Evolutionary conservation across 1,284 basidiomycete species (phyloP).

Genomic region (Ceratobasidium sp.): DNA sequence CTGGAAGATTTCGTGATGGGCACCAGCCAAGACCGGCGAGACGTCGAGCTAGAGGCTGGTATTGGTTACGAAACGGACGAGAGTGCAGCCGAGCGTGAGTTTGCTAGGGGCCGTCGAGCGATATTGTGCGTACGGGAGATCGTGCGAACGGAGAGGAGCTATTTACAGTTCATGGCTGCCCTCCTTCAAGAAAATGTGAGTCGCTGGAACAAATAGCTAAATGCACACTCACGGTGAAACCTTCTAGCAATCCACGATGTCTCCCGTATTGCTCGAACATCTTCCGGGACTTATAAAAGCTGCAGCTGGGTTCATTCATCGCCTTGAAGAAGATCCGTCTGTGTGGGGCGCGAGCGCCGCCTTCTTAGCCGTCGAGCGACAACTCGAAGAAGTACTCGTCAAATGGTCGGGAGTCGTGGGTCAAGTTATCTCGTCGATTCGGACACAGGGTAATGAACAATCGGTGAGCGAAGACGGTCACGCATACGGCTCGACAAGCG

Average conservation of each 20-base stretch:
- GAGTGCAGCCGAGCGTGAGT: constrained; percentile 57
- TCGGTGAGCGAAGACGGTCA: constrained; percentile 36
- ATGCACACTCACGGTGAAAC: constrained; percentile 51
- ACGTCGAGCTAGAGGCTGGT: constrained; percentile 52
- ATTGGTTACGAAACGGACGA: constrained; percentile 49
- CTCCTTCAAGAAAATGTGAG: constrained; percentile 62
- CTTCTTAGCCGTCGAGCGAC: constrained; percentile 67
- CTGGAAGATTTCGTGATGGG: constrained; percentile 48
- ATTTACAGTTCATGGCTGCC: constrained; percentile 64
- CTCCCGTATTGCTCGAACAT: constrained; percentile 65
- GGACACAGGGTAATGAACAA: background rate
- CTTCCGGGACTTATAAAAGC: constrained; percentile 64
- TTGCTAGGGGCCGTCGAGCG: constrained; percentile 69
- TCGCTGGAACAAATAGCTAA: constrained; percentile 16
- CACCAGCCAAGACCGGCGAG: constrained; percentile 41
- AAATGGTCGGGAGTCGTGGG: constrained; percentile 75
- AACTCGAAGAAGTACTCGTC: constrained; percentile 68
- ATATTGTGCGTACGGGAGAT: constrained; percentile 71
- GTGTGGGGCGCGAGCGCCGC: constrained; percentile 69
- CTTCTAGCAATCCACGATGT: background rate
- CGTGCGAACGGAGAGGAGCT: constrained; percentile 73
- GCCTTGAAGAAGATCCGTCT: constrained; percentile 69
- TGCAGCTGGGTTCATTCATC: constrained; percentile 62
- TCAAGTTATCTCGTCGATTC: constrained; percentile 62
- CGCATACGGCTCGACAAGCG: constrained; percentile 45